Evolutionary conservation across 1,139 yeast species (phyloP).

Genomic region (Magnusiomyces tetraspermus): DNA sequence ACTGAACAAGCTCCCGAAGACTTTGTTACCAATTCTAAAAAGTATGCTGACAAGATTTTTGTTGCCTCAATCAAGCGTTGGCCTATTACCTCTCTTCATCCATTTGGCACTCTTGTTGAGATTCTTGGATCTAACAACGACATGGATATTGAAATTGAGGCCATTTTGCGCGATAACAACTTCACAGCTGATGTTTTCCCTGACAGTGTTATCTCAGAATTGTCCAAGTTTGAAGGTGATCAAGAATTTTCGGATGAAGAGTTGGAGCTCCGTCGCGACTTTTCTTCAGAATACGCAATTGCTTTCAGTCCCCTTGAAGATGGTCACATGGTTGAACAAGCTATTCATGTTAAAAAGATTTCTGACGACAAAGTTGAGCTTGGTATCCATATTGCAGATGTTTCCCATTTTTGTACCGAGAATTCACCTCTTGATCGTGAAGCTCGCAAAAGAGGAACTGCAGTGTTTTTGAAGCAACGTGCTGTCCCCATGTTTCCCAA

Average conservation of each 20-base stretch:
- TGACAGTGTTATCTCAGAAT: constrained; percentile 37
- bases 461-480: constrained; percentile 85
- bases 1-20: constrained; percentile 97
- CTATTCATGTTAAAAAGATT: constrained; percentile 61
- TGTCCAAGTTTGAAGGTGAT: constrained; percentile 23
- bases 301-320: constrained; percentile 54
- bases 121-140: constrained; percentile 78
- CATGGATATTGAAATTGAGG: constrained; percentile 71
- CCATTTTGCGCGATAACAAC: constrained; percentile 86
- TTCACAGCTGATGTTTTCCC: constrained; percentile 79
- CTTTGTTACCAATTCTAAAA: constrained; percentile 85
- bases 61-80: constrained; percentile 95
- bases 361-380: constrained; percentile 53
- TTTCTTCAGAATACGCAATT: constrained; percentile 52
- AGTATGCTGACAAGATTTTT: constrained; percentile 69
- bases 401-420: constrained; percentile 56
- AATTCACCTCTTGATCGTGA: constrained; percentile 82
- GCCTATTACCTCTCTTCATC: constrained; percentile 98
- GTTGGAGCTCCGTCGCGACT: constrained; percentile 43
- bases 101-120: constrained; percentile 87
- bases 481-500: constrained; percentile 60
- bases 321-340: constrained; percentile 52
- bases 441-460: constrained; percentile 80
- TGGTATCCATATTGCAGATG: constrained; percentile 77
- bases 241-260: constrained; percentile 27